A percentile compares a stretch with the other conserved stretches of the same genome.
Evolutionary conservation across 371 early-diverging fungal genomes (phyloP).

Genomic region (Parasitella parasitica): DNA sequence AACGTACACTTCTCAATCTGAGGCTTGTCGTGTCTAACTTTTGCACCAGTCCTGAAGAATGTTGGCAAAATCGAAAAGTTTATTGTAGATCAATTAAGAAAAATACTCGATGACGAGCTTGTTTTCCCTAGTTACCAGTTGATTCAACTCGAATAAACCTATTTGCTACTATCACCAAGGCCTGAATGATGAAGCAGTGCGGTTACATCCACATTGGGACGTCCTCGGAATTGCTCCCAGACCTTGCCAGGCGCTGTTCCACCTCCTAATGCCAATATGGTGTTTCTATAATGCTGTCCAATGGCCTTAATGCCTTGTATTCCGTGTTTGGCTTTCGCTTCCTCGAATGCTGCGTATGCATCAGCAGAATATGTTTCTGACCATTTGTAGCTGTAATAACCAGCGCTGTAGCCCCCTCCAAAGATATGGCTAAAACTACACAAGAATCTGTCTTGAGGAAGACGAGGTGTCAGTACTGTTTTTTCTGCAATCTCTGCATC

Average conservation of each 20-base stretch:
- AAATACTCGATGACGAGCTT: constrained; percentile 84
- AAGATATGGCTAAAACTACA: constrained; percentile 69
- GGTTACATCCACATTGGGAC: constrained; percentile 52
- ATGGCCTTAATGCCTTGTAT: constrained; percentile 29
- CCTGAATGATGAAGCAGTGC: constrained; percentile 65
- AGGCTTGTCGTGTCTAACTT: too few relatives aligned
- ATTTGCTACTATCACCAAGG: constrained; percentile 31
- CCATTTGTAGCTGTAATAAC: constrained; percentile 72
- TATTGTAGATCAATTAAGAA: constrained; percentile 85
- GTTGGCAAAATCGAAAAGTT: constrained; percentile 92
- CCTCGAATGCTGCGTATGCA: constrained; percentile 68
- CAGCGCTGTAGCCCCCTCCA: constrained; percentile 65
- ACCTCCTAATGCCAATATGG: constrained; percentile 66
- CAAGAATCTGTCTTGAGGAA: constrained; percentile 60
- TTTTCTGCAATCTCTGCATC: constrained; percentile 56
- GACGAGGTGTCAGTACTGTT: constrained; percentile 50
- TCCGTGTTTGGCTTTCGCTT: constrained; percentile 40
- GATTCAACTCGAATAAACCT: constrained; percentile 22
- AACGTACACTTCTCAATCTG: too few relatives aligned
- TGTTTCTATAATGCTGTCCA: constrained; percentile 62
- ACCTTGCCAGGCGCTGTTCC: constrained; percentile 61
- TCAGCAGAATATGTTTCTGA: constrained; percentile 71
- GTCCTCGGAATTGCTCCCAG: constrained; percentile 61
- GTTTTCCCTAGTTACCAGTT: constrained; percentile 87
- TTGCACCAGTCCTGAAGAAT: constrained; percentile 77